phyloP scores from a whole-genome alignment of 2,329 filamentous ascomycete species.

The Cladosporium sp. region DNA sequence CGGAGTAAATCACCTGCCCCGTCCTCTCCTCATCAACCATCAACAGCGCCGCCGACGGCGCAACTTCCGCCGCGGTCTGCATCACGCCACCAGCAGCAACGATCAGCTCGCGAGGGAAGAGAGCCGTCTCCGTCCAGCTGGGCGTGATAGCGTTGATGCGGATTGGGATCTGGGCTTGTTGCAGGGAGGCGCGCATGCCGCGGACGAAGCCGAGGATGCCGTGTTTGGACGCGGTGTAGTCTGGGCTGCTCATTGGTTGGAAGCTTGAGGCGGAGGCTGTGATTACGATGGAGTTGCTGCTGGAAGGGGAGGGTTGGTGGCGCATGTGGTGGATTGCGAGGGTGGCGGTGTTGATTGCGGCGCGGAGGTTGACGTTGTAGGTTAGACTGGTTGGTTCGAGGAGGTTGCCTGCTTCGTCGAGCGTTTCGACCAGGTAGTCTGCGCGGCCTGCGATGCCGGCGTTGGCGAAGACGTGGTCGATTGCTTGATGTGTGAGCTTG shows the following conservation, averaged over 20 bases:
- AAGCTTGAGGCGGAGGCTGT: constrained; percentile 50
- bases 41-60: constrained; percentile 45
- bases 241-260: constrained; percentile 47
- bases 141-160: constrained; percentile 55
- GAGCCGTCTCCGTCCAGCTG: constrained; percentile 51
- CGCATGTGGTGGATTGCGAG: constrained; percentile 46
- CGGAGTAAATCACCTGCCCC: constrained; percentile 52
- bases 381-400: constrained; percentile 32
- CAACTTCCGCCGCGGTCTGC: constrained; percentile 47
- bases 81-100: constrained; percentile 37
- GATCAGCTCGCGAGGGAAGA: constrained; percentile 42
- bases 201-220: constrained; percentile 53
- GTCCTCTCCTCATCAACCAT: constrained; percentile 48
- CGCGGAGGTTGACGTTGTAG: constrained; percentile 41
- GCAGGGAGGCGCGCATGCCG: constrained; percentile 40
- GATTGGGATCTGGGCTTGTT: constrained; percentile 38
- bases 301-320: constrained; percentile 37
- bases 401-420: constrained; percentile 35
- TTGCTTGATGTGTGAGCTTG: constrained; percentile 38
- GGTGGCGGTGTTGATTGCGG: constrained; percentile 38
- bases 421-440: constrained; percentile 23
- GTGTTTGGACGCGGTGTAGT: constrained; percentile 55
- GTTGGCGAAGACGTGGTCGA: constrained; percentile 51
- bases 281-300: constrained; percentile 54
- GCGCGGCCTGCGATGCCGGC: constrained; percentile 50